Evolutionary conservation across 331 rosid species (phyloP).

Genomic region (Dryas integrifolia): DNA sequence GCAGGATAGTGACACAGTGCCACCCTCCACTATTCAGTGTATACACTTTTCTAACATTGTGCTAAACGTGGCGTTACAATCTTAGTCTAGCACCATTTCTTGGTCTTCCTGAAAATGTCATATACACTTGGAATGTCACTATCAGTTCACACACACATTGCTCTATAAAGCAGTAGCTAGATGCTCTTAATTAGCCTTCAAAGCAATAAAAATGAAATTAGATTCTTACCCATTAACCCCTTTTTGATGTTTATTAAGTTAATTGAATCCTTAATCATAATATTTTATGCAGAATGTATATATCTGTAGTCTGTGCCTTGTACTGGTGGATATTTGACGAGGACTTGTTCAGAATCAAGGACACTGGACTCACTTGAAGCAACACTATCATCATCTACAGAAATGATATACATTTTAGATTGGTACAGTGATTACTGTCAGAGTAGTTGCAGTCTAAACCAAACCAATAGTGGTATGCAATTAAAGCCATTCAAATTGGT

Average conservation of each 20-base stretch:
- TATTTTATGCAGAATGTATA: not conserved
- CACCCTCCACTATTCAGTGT: not conserved
- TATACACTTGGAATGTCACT: conserved; percentile 13
- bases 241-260: not conserved
- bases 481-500: not conserved
- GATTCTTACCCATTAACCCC: not conserved
- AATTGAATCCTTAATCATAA: not conserved
- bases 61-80: conserved; percentile 7
- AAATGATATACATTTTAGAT: not conserved
- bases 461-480: not conserved
- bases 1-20: not conserved
- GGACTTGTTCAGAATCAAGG: no score
- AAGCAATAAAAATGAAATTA: not conserved
- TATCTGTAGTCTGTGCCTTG: no score
- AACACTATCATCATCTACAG: not conserved
- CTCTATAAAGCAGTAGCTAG: conserved; percentile 5
- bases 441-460: not conserved
- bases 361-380: not conserved
- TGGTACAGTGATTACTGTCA: not conserved
- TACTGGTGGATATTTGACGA: no score
- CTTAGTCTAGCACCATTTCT: conserved; percentile 1
- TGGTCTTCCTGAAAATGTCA: conserved; percentile 18
- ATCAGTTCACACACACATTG: conserved; percentile 17
- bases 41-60: not conserved
- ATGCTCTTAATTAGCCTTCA: not conserved